Base-by-base conservation (phyloP, 2,329 filamentous ascomycete species). In the Arthrocladium fulminans region DNA sequence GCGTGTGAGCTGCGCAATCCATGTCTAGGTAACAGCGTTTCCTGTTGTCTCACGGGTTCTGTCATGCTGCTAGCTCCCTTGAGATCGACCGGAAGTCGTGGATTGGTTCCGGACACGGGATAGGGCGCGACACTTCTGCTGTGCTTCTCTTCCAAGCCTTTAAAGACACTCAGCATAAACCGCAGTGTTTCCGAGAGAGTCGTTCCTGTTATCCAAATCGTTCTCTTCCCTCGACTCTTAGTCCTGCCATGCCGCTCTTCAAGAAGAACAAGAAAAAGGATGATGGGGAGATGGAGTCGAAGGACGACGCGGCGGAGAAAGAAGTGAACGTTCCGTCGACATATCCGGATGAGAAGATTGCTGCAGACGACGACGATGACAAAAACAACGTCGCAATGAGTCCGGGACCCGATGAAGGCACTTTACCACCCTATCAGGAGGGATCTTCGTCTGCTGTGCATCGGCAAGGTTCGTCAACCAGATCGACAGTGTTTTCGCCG, bases 311-410 rank as follows among this genome's bases (percentile, higher is more conserved):
- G 12, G 19, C 19, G 12, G 29, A 25, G 19, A 35, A 45, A 45
- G 43, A 45, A 25, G 20, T 9, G n/a, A 42, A 17, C 24, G 6
- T 17, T 24, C 8, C 9, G n/a, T 9, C 39, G 27, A 42, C 19
- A 23, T 42, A 25, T 25, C 7, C 39, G 13, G 39, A 42, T 12
- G 38, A 41, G 20, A 41, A 41, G 22, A 38, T n/a, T n/a, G n/a
- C 35, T 8, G n/a, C 3, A 12, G 13, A 23, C 13, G 3, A 12
- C 4, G 20, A 20, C 13, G 3, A 23, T 42, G 3, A 42, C 20
- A 17, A 27, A 9, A 42, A 42, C 6, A 12, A 24, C 15, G 12
- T 25, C 27, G 8, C n/a, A n/a, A 17, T 13, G 13, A 23, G 23
- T 22, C 39, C 39, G 19, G 23, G 3, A 24, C n/a, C 39, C n/a